Conservation (phyloP, 805 yeast genomes). For the Teunomyces stri region DNA sequence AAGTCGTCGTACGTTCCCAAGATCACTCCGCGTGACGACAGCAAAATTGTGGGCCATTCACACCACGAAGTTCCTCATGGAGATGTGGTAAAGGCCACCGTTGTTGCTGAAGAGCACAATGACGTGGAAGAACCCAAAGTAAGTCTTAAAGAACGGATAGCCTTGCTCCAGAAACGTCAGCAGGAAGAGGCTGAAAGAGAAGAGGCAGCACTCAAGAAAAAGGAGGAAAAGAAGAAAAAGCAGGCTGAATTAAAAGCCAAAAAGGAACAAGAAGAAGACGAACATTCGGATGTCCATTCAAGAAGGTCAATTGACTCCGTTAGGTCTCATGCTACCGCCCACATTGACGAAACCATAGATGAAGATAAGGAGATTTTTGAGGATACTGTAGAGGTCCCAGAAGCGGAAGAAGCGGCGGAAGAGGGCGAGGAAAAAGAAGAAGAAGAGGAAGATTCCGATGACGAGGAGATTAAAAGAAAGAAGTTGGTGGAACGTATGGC, state of each 20-base stretch:
- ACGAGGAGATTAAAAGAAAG: slow-evolving; percentile 71
- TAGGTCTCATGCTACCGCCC: background rate
- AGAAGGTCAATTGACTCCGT: slow-evolving; percentile 6
- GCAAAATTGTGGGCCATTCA: slow-evolving; percentile 28
- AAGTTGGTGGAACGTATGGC: slow-evolving; percentile 93
- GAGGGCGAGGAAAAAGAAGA: slow-evolving; percentile 51
- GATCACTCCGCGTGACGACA: slow-evolving; percentile 39
- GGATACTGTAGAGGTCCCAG: slow-evolving; percentile 6
- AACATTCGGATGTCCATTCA: slow-evolving; percentile 9
- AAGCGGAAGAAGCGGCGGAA: slow-evolving; percentile 17
- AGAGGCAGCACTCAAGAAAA: slow-evolving; percentile 54
- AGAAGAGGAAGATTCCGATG: slow-evolving; percentile 62
- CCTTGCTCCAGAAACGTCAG: slow-evolving; percentile 76
- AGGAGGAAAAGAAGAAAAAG: slow-evolving; percentile 35
- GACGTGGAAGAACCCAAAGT: slow-evolving; percentile 63
- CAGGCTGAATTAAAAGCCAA: slow-evolving; percentile 29
- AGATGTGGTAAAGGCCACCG: slow-evolving; percentile 24
- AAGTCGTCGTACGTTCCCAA: slow-evolving; percentile 61
- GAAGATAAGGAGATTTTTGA: slow-evolving; percentile 12
- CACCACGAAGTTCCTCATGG: slow-evolving; percentile 23
- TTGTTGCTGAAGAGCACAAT: slow-evolving; percentile 38
- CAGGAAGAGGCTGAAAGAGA: slow-evolving; percentile 75
- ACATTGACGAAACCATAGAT: slow-evolving; percentile 10
- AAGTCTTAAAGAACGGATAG: slow-evolving; percentile 84
- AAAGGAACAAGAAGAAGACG: slow-evolving; percentile 17